Conservation (phyloP, 306 rosid genomes). For the Arachis hypogaea region DNA sequence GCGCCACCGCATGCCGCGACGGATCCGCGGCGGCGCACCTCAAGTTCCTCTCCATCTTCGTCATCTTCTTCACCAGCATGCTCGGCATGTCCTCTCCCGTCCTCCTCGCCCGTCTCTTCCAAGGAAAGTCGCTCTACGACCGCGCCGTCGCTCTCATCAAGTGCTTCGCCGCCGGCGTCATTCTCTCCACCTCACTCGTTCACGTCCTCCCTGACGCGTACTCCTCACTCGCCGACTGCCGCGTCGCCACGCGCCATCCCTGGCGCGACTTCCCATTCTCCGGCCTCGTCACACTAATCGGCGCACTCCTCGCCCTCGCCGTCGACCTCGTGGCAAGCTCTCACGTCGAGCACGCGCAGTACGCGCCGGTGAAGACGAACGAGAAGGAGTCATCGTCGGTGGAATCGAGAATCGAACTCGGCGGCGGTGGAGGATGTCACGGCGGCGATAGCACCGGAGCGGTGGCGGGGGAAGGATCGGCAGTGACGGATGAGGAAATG, state of each 20-base stretch:
- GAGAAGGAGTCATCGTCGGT: constrained; percentile 42
- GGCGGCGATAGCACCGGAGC: constrained; percentile 17
- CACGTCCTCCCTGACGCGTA: constrained; percentile 97
- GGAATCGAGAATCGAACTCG: constrained; percentile 36
- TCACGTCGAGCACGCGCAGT: constrained; percentile 66
- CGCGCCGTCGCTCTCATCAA: constrained; percentile 64
- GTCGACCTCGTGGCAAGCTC: constrained; percentile 84
- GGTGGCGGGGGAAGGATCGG: constrained; percentile 20
- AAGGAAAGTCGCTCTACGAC: constrained; percentile 81
- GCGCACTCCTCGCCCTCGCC: constrained; percentile 62
- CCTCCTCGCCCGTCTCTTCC: constrained; percentile 71
- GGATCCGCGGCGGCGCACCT: constrained; percentile 67
- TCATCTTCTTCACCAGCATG: constrained; percentile 77
- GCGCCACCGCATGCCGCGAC: constrained; percentile 63
- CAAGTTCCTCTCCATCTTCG: constrained; percentile 63
- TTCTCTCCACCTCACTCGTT: constrained; percentile 92
- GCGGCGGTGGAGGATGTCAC: neutral
- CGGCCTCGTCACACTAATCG: constrained; percentile 76
- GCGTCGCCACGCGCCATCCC: constrained; percentile 72
- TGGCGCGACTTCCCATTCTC: constrained; percentile 94
- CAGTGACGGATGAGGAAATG: constrained; percentile 49
- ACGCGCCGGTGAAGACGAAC: constrained; percentile 51
- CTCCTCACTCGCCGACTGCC: constrained; percentile 86
- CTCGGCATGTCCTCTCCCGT: constrained; percentile 78
- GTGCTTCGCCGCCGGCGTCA: constrained; percentile 96